Evolutionary conservation across 139 green algal species (phyloP).

Genomic region (Chara braunii): DNA sequence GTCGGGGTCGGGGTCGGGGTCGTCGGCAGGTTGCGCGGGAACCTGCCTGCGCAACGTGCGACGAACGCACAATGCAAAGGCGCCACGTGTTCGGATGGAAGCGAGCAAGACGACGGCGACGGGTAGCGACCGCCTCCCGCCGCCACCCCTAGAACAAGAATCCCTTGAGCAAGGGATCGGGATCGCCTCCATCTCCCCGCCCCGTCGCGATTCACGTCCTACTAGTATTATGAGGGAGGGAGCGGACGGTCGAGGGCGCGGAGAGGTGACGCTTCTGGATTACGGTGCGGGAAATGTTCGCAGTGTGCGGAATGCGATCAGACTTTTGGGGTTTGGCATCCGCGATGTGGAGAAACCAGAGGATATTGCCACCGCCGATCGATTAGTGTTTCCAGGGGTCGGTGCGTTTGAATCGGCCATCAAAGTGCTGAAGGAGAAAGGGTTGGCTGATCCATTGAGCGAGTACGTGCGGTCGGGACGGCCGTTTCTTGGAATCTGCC

Average conservation of each 20-base stretch:
- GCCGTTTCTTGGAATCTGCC: constrained; percentile 95
- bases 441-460: constrained; percentile 38
- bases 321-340: constrained; percentile 77
- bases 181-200: too few species aligned
- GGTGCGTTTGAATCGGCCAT: constrained; percentile 87
- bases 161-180: too few species aligned
- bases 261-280: constrained; percentile 82
- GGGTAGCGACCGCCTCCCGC: too few species aligned
- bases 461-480: constrained; percentile 34
- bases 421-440: constrained; percentile 56
- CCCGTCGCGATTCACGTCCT: too few species aligned
- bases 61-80: too few species aligned
- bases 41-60: too few species aligned
- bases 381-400: constrained; percentile 93
- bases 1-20: too few species aligned
- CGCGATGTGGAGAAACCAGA: constrained; percentile 66
- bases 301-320: constrained; percentile 90
- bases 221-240: too few species aligned
- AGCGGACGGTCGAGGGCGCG: neutral
- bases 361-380: constrained; percentile 52
- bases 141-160: too few species aligned
- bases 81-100: too few species aligned
- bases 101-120: too few species aligned
- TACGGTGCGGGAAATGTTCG: constrained; percentile 98
- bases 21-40: too few species aligned